These are phyloP conservation scores for Fraxinus floribunda DNA, from an alignment of 305 asterid genomes.

Conservation along the genomic window DNA sequence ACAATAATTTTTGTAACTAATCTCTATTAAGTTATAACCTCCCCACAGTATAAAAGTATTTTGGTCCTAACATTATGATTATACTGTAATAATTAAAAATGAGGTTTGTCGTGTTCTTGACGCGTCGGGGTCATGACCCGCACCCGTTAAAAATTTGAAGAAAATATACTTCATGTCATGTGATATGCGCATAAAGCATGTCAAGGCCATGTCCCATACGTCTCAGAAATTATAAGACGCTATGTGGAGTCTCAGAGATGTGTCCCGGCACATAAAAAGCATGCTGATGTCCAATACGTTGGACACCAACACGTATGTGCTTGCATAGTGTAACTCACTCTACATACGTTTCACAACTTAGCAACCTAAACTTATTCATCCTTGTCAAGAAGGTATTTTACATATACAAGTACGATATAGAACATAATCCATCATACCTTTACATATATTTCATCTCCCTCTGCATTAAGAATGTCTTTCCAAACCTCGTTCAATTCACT, in stretches of 20 bases:
- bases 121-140: neutral
- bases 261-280: neutral
- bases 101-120: neutral
- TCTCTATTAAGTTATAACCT: neutral
- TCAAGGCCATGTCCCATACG: neutral
- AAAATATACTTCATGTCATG: neutral
- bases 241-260: neutral
- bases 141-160: neutral
- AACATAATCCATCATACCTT: slow-evolving; percentile 47
- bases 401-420: neutral
- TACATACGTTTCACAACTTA: neutral
- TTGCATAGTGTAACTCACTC: neutral
- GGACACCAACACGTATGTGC: neutral
- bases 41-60: neutral
- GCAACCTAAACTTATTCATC: neutral
- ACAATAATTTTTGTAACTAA: neutral
- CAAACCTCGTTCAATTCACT: slow-evolving; percentile 82
- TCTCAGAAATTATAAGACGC: neutral
- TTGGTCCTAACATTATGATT: neutral
- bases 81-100: neutral
- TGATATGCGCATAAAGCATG: neutral
- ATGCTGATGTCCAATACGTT: neutral
- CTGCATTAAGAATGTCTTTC: slow-evolving; percentile 88
- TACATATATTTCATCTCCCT: slow-evolving; percentile 92
- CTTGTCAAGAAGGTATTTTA: neutral